phyloP scores from a whole-genome alignment of 2,329 filamentous ascomycete species.

The Fusarium oxysporum region DNA sequence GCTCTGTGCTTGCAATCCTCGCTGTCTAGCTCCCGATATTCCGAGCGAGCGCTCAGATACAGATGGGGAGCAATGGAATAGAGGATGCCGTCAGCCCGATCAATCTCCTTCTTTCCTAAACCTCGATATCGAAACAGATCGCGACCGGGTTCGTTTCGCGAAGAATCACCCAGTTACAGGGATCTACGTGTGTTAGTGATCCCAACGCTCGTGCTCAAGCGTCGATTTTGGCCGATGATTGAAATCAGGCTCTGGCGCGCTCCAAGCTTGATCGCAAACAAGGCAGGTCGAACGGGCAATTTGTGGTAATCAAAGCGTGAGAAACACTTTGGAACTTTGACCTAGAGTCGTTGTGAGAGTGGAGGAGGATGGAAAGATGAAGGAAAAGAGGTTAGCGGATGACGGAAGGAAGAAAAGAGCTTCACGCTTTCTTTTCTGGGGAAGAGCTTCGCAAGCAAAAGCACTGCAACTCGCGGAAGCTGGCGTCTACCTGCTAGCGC shows the following conservation, averaged over 20 bases:
- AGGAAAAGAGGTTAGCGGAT: not conserved
- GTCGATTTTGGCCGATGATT: constrained; percentile 5
- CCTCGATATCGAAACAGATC: constrained; percentile 25
- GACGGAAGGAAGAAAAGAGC: constrained; percentile 24
- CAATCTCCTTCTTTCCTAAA: constrained; percentile 38
- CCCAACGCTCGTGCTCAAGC: not conserved
- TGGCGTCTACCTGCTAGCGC: constrained; percentile 35
- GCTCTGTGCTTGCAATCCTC: constrained; percentile 69
- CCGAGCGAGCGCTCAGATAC: constrained; percentile 39
- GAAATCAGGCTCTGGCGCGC: constrained; percentile 14
- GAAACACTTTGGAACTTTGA: not conserved
- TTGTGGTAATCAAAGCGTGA: not conserved
- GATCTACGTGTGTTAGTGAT: not conserved
- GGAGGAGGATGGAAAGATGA: not conserved
- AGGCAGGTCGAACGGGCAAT: not conserved
- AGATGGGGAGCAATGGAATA: constrained; percentile 30
- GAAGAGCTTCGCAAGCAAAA: constrained; percentile 43
- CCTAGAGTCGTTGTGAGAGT: not conserved
- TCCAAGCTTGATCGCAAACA: constrained; percentile 15
- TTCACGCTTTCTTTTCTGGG: constrained; percentile 34
- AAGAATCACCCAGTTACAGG: constrained; percentile 1
- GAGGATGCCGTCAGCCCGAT: constrained; percentile 36
- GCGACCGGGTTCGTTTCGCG: constrained; percentile 13
- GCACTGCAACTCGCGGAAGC: constrained; percentile 26
- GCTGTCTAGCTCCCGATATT: constrained; percentile 29